A percentile compares a stretch with the other conserved stretches of the same genome.
Conservation (phyloP, 257 asterid genomes). For the Jaltomata sinuosa region DNA sequence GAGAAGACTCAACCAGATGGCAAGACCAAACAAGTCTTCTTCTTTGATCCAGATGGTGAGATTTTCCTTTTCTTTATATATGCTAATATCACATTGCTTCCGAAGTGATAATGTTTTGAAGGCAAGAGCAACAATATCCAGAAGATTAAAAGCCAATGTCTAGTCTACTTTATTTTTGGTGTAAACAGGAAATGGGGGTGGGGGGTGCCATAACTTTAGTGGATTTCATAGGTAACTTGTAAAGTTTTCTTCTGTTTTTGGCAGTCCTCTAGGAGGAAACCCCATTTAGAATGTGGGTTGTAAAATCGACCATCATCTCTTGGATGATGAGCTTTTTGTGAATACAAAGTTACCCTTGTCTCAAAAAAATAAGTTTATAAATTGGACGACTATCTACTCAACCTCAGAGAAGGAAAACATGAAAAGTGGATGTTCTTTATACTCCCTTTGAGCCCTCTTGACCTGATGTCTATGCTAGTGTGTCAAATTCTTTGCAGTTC, state of each 20-base stretch:
- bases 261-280: too few species aligned
- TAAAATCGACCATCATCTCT: too few species aligned
- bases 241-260: too few species aligned
- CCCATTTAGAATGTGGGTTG: too few species aligned
- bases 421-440: not conserved
- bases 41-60: constrained; percentile 96
- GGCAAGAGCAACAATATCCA: too few species aligned
- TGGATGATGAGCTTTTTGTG: too few species aligned
- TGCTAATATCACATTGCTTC: not conserved
- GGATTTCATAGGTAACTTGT: too few species aligned
- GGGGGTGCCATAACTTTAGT: too few species aligned
- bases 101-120: not conserved
- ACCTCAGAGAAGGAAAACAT: not conserved
- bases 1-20: constrained; percentile 60
- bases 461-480: not conserved
- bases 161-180: too few species aligned
- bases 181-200: too few species aligned
- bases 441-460: not conserved
- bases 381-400: not conserved
- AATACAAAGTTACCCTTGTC: too few species aligned
- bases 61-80: not conserved
- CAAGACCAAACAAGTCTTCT: constrained; percentile 68
- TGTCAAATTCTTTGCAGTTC: not conserved
- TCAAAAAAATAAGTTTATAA: not conserved
- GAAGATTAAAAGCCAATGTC: too few species aligned